Percentiles rank a stretch among this genome's conserved stretches.
Evolutionary conservation across 2,329 filamentous ascomycete genomes (phyloP).

Genomic region (Cytospora paraplurivora): DNA sequence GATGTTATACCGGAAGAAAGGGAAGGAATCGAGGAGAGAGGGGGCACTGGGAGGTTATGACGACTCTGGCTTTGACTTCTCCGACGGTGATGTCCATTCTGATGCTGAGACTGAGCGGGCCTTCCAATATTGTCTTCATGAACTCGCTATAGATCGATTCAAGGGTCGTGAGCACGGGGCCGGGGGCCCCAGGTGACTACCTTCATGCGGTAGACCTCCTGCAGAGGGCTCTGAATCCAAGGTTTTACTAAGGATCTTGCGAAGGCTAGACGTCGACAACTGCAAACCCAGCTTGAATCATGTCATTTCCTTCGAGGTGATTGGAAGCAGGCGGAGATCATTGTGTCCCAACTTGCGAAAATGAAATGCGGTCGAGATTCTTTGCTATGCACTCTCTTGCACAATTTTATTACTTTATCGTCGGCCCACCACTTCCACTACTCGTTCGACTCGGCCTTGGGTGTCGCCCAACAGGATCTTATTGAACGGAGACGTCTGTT

Average conservation of each 20-base stretch:
- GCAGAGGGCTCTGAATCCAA: conserved; percentile 28
- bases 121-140: conserved; percentile 31
- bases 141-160: conserved; percentile 34
- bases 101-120: conserved; percentile 31
- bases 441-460: conserved; percentile 32
- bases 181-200: no score
- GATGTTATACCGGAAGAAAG: background rate
- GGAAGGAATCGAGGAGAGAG: background rate
- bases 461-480: conserved; percentile 31
- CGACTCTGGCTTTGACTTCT: background rate
- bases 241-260: conserved; percentile 7
- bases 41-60: background rate
- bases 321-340: conserved; percentile 31
- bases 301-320: conserved; percentile 33
- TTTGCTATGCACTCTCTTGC: conserved; percentile 33
- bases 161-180: no score
- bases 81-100: conserved; percentile 27
- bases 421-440: conserved; percentile 32
- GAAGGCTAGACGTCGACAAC: conserved; percentile 18
- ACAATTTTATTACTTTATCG: conserved; percentile 32
- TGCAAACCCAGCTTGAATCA: conserved; percentile 32
- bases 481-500: conserved; percentile 32
- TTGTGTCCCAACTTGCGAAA: conserved; percentile 28
- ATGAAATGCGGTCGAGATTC: conserved; percentile 25
- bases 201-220: conserved; percentile 33